Conservation (phyloP, 371 early-diverging fungal species). For the Lichtheimia ramosa region DNA sequence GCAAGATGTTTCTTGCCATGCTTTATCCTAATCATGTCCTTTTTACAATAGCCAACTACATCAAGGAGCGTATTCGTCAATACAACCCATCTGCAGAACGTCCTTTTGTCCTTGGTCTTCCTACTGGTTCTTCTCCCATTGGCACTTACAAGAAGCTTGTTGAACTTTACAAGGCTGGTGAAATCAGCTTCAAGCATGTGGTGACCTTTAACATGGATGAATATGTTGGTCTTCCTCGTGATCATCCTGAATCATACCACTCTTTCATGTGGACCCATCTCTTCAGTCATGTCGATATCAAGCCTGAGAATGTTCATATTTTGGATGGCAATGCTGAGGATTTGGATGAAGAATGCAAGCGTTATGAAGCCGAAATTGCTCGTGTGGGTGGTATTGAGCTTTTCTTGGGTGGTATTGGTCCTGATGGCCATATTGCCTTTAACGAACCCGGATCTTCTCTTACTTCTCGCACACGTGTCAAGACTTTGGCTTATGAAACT, state of each 20-base stretch:
- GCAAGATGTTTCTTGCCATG: too few species aligned
- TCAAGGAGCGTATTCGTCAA: slow-evolving; percentile 77
- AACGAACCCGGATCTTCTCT: slow-evolving; percentile 92
- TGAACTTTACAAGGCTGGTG: slow-evolving; percentile 58
- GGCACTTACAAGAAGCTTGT: slow-evolving; percentile 69
- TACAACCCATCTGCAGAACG: slow-evolving; percentile 73
- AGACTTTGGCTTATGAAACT: slow-evolving; percentile 90
- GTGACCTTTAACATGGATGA: slow-evolving; percentile 82
- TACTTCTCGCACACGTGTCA: slow-evolving; percentile 82
- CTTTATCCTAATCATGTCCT: too few species aligned
- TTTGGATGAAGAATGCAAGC: slow-evolving; percentile 76
- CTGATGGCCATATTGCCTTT: slow-evolving; percentile 91
- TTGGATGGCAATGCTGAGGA: slow-evolving; percentile 84
- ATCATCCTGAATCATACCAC: slow-evolving; percentile 86
- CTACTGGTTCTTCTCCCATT: slow-evolving; percentile 85
- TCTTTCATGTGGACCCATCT: slow-evolving; percentile 87
- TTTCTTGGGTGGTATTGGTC: slow-evolving; percentile 83
- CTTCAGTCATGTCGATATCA: slow-evolving; percentile 82
- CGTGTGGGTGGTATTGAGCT: slow-evolving; percentile 83
- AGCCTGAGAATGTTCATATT: slow-evolving; percentile 78
- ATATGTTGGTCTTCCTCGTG: slow-evolving; percentile 55
- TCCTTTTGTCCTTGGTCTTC: slow-evolving; percentile 86
- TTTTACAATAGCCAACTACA: slow-evolving; percentile 65
- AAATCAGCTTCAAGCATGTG: slow-evolving; percentile 62
- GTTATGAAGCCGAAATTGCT: slow-evolving; percentile 78